These are phyloP conservation scores for Kazachstania psychrophila DNA, from an alignment of 805 yeast species.

Conservation along the genomic window DNA sequence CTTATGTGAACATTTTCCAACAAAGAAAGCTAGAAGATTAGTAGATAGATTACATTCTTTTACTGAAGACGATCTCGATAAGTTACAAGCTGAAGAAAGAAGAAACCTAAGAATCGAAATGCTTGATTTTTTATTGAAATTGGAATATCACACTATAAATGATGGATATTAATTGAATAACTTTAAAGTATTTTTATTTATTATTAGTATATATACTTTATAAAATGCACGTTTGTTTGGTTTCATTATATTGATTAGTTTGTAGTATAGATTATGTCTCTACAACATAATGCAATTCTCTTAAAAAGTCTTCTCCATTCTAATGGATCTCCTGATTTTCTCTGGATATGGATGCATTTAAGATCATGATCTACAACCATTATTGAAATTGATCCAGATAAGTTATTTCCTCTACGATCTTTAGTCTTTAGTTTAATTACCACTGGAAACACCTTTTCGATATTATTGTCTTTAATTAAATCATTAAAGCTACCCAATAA, in stretches of 20 bases:
- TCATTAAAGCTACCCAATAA: slow-evolving; percentile 15
- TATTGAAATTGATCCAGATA: slow-evolving; percentile 41
- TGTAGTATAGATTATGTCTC: slow-evolving; percentile 41
- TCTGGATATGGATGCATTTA: slow-evolving; percentile 45
- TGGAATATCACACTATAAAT: slow-evolving; percentile 11
- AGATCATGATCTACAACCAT: slow-evolving; percentile 33
- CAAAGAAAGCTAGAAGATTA: slow-evolving; percentile 15
- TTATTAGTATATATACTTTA: no score
- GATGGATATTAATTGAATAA: neutral
- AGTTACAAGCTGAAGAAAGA: slow-evolving; percentile 15
- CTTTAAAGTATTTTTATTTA: no score
- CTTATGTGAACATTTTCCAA: slow-evolving; percentile 13
- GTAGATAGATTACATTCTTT: slow-evolving; percentile 14
- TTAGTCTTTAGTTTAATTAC: slow-evolving; percentile 32
- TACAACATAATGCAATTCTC: slow-evolving; percentile 44
- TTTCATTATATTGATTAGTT: neutral
- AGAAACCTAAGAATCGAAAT: slow-evolving; percentile 19
- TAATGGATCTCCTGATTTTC: slow-evolving; percentile 55
- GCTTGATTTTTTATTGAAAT: slow-evolving; percentile 19
- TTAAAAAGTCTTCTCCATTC: slow-evolving; percentile 68
- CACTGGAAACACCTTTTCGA: slow-evolving; percentile 30
- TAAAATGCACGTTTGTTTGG: neutral
- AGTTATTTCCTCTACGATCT: slow-evolving; percentile 38
- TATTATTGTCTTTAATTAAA: slow-evolving; percentile 7
- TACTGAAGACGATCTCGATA: slow-evolving; percentile 10